Base-by-base conservation (phyloP, 1,284 basidiomycete genomes). In the Tranzscheliella williamsii region DNA sequence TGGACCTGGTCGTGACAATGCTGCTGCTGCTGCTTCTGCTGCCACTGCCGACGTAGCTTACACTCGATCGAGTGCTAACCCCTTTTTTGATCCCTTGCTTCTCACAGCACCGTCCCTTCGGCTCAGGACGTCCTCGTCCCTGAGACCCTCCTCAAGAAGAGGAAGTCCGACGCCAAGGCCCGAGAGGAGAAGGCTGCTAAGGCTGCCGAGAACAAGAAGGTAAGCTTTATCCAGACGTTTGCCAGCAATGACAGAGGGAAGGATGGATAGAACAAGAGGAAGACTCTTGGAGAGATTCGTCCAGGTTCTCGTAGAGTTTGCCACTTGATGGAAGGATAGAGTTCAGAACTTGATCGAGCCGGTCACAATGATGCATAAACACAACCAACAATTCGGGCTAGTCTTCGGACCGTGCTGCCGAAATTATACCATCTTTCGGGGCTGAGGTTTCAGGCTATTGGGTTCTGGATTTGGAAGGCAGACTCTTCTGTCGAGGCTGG, bases 91-190 rank as follows among this genome's bases (percentile, higher is more conserved):
- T n/a, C n/a, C n/a, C n/a, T n/a, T n/a, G n/a, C n/a, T n/a, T n/a
- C n/a, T n/a, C 18, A 52, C 55, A 75, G 70, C 43, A 60, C 73
- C 55, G 73, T 76, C 50, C 73, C 73, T 31, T 61, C 70, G 46
- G 58, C 54, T 39, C 58, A 71, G 39, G 66, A 74, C 62, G 72
- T 77, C 42, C 72, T 75, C 63, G 58, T 75, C 46, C 75, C 75
- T 49, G 75, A 77, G 72, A 77, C 75, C 36, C 67, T 77, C 43
- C 72, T 77, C 67, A 77, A 77, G 72, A 99, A 97, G 86, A 86
- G 95, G 82, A 94, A 95, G 84, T 87, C 92, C 82, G 95, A 88
- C 79, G 91, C 93, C 84, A 95, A 96, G 85, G 88, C 88, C 67
- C 86, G 92, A 76, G 92, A 96, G 84, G 93, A 96, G 81, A 91